phyloP scores from a whole-genome alignment of 2,329 filamentous ascomycete genomes.

The Ophiostoma australiae region DNA sequence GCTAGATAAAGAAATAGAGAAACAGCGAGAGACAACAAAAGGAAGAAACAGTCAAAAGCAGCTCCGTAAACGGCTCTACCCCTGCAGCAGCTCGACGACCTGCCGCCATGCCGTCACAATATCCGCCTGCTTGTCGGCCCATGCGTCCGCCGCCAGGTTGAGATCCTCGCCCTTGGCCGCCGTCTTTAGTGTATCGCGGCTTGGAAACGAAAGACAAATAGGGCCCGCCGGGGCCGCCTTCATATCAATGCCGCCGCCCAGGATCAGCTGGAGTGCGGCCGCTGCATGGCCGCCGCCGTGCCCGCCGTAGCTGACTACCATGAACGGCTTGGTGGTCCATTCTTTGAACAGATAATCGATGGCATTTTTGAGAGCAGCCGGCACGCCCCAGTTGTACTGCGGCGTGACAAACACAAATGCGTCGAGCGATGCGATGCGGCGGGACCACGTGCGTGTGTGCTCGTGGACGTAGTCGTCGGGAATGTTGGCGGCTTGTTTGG shows the following conservation, averaged over 20 bases:
- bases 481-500: slow-evolving; percentile 16
- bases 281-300: slow-evolving; percentile 35
- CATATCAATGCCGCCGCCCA: slow-evolving; percentile 27
- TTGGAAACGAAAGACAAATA: background rate
- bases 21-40: background rate
- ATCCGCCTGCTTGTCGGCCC: slow-evolving; percentile 26
- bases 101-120: slow-evolving; percentile 28
- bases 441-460: slow-evolving; percentile 37
- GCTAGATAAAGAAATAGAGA: background rate
- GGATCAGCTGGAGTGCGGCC: slow-evolving; percentile 29
- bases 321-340: slow-evolving; percentile 45
- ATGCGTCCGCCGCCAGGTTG: slow-evolving; percentile 23
- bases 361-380: slow-evolving; percentile 47
- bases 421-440: slow-evolving; percentile 32
- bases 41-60: background rate
- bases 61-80: background rate
- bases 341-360: slow-evolving; percentile 50
- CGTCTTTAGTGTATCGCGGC: background rate
- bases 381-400: slow-evolving; percentile 46
- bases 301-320: slow-evolving; percentile 46
- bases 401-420: slow-evolving; percentile 35
- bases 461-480: slow-evolving; percentile 33
- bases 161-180: slow-evolving; percentile 24
- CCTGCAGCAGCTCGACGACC: slow-evolving; percentile 23
- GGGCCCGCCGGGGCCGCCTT: background rate